phyloP scores from a whole-genome alignment of 768 basidiomycete species.

The Leccinellum albellum region DNA sequence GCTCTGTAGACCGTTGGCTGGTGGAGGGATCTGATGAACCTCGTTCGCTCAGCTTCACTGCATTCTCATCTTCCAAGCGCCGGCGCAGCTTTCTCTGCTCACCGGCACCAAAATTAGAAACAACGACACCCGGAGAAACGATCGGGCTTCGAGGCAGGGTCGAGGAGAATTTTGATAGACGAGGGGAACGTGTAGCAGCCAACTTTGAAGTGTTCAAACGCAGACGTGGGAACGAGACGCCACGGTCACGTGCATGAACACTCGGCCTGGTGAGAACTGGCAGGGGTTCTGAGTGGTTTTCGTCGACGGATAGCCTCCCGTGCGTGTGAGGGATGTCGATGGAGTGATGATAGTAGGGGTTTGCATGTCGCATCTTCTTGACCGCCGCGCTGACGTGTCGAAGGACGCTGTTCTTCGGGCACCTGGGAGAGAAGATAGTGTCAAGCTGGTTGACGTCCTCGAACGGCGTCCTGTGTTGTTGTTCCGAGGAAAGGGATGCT shows the following conservation, averaged over 20 bases:
- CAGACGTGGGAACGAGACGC: constrained; percentile 15
- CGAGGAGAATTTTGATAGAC: constrained; percentile 4
- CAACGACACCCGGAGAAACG: neutral
- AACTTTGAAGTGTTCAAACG: constrained; percentile 1
- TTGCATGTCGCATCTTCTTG: constrained; percentile 11
- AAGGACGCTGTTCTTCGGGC: neutral
- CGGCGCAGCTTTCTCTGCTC: neutral
- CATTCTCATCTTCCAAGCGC: neutral
- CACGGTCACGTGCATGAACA: neutral
- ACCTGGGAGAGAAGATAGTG: neutral
- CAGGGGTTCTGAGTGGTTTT: constrained; percentile 20
- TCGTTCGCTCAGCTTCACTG: neutral
- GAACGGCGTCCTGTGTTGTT: neutral
- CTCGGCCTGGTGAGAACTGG: neutral
- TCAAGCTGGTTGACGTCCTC: neutral
- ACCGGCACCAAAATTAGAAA: neutral
- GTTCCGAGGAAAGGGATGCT: neutral
- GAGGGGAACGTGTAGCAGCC: neutral
- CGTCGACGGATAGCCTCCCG: constrained; percentile 6
- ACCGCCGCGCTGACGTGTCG: neutral
- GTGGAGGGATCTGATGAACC: neutral
- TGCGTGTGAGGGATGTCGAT: neutral
- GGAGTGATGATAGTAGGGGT: neutral
- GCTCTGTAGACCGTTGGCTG: neutral
- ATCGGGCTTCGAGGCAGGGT: neutral